Evolutionary conservation across 1,284 basidiomycete species (phyloP).

Genomic region (Flammula alnicola): DNA sequence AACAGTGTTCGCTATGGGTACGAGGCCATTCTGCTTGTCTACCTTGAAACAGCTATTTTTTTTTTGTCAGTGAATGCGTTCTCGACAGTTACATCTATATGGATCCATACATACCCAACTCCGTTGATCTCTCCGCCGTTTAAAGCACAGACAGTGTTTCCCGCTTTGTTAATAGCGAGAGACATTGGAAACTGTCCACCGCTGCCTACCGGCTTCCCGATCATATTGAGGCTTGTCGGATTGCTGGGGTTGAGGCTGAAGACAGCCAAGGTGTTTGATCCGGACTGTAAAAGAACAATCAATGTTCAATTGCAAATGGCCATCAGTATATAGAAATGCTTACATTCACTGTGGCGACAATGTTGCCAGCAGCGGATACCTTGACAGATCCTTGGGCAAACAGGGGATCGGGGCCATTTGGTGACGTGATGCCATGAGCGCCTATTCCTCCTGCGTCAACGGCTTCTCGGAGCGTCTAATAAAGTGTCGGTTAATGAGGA

Average conservation of each 20-base stretch:
- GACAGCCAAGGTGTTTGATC: slow-evolving; percentile 51
- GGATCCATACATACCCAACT: slow-evolving; percentile 45
- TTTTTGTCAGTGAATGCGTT: slow-evolving; percentile 17
- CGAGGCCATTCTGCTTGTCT: slow-evolving; percentile 44
- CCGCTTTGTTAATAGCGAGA: slow-evolving; percentile 45
- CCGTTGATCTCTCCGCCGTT: slow-evolving; percentile 54
- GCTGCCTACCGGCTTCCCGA: slow-evolving; percentile 44
- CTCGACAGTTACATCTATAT: neutral
- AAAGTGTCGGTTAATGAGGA: neutral
- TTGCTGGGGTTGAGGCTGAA: slow-evolving; percentile 48
- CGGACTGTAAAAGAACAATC: slow-evolving; percentile 41
- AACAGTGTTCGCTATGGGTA: slow-evolving; percentile 42
- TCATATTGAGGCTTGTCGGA: slow-evolving; percentile 42
- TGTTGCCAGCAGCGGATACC: slow-evolving; percentile 41
- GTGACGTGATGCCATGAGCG: slow-evolving; percentile 38
- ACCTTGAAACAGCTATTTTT: slow-evolving; percentile 45
- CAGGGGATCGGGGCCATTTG: slow-evolving; percentile 47
- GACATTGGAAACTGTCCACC: slow-evolving; percentile 55
- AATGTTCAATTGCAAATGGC: neutral
- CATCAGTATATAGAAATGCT: slow-evolving; percentile 16
- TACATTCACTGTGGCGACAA: slow-evolving; percentile 51
- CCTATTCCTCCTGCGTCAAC: slow-evolving; percentile 45
- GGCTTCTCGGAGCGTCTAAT: slow-evolving; percentile 24
- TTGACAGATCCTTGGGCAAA: slow-evolving; percentile 54
- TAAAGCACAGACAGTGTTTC: slow-evolving; percentile 45